Conservation (phyloP, 192 early-diverging fungal species). For the Gonapodya prolifera region DNA sequence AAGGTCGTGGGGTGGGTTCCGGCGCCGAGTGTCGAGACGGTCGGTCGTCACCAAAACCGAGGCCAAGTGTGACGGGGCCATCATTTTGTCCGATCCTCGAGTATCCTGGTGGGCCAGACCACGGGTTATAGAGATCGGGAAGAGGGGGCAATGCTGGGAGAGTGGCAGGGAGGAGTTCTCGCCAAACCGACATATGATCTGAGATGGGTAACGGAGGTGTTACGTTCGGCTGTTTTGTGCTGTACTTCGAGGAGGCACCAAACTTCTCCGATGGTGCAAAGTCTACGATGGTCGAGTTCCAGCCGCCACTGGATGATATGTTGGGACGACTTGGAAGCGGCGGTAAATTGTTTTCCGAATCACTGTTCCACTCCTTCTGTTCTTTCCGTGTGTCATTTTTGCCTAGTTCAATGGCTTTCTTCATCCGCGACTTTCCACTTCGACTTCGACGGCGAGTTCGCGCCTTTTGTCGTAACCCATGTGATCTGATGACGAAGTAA, state of each 20-base stretch:
- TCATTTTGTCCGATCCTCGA: background rate
- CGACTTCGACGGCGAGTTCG: too few relatives aligned
- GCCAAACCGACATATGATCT: background rate
- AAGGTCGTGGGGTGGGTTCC: background rate
- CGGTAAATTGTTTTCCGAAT: background rate
- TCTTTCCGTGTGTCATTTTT: background rate
- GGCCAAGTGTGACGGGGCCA: too few relatives aligned
- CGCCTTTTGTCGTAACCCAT: background rate
- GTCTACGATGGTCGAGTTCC: background rate
- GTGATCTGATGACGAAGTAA: conserved; percentile 42
- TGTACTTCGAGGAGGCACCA: background rate
- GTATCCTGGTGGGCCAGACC: background rate
- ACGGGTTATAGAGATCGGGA: background rate
- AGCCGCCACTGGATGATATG: too few relatives aligned
- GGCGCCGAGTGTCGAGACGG: background rate
- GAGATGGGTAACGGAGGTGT: background rate
- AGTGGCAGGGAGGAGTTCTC: background rate
- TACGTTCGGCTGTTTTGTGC: background rate
- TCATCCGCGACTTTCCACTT: background rate
- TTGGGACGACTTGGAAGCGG: background rate
- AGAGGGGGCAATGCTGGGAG: background rate
- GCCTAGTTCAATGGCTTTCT: background rate
- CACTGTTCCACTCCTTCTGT: background rate
- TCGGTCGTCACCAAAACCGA: background rate
- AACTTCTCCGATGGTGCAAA: background rate